Base-by-base conservation (phyloP, 169 alveolate genomes). In the Babesia caballi region DNA sequence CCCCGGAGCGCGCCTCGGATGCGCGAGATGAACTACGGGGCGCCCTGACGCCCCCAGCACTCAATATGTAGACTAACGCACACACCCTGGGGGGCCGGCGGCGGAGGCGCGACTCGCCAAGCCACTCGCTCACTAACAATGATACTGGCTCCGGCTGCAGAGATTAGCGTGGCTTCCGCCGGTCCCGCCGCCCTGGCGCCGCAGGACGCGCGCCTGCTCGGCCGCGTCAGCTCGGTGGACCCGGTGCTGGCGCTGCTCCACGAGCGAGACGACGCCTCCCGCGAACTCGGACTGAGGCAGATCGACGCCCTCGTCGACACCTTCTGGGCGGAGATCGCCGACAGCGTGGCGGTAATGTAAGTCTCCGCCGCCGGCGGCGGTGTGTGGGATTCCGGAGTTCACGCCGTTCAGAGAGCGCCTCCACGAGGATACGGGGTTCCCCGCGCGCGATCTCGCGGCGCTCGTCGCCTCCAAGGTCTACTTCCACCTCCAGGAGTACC, bases 401-500 rank as follows among this genome's bases (percentile, higher is more conserved):
- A 50, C 42, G 65, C 15, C 30, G 7, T 50, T n/a, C 78, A 81
- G 88, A 32, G 65, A 71, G 47, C 53, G 54, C 47, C 28, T 88
- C 41, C 56, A 59, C 57, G 87, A 94, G 59, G 97, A 93, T 60
- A 68, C 77, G 51, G 46, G 53, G 56, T 94, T 92, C 71, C 66
- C 82, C 38, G 83, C 88, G 30, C 78, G 91, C 32, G 87, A 94
- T 70, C 84, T 95, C 63, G 98, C 99, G 6, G 97, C 98, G 36
- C 93, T 91, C 80, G 89, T 97, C 42, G 96, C 97, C 15, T 91
- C 98, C 23, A 96, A 95, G 80, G 94, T 97, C 17, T 96, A 95
- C 83, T 97, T 91, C 84, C 97, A 96, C 86, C 84, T 97, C 73
- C 98, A 96, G 87, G 97, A 94, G 61, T 95, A 95, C 66, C 57